Conservation (phyloP, 1,284 basidiomycete genomes). For the Moniliella sp. region DNA sequence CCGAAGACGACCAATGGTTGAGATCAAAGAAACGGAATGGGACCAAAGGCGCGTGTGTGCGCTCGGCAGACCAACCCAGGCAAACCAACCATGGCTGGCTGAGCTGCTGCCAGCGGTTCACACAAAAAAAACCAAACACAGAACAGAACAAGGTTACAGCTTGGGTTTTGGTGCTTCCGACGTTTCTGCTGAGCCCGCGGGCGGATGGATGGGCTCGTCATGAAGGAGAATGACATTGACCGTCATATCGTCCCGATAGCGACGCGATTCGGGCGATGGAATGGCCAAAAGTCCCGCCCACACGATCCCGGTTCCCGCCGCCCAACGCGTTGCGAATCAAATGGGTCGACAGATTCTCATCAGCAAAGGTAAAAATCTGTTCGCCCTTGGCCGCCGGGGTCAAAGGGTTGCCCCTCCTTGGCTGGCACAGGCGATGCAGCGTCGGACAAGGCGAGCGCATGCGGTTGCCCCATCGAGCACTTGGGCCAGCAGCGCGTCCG, state of each 20-base stretch:
- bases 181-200: too few relatives aligned
- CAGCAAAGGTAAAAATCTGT: slow-evolving; percentile 35
- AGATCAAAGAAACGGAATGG: too few relatives aligned
- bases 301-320: slow-evolving; percentile 50
- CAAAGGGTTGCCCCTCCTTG: slow-evolving; percentile 10
- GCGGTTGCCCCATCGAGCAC: neutral
- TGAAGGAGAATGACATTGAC: too few relatives aligned
- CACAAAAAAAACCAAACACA: too few relatives aligned
- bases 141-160: too few relatives aligned
- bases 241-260: slow-evolving; percentile 25
- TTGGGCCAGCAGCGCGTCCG: slow-evolving; percentile 14
- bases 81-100: too few relatives aligned
- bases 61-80: too few relatives aligned
- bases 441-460: neutral
- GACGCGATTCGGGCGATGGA: slow-evolving; percentile 50
- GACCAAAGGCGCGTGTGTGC: too few relatives aligned
- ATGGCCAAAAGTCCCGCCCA: slow-evolving; percentile 62
- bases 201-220: too few relatives aligned
- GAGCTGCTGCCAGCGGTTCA: too few relatives aligned
- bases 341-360: slow-evolving; percentile 69
- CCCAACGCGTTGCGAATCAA: slow-evolving; percentile 82
- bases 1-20: too few relatives aligned
- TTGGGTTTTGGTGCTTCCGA: too few relatives aligned
- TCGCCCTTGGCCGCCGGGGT: slow-evolving; percentile 13
- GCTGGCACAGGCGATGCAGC: neutral